Percentiles rank a stretch among this genome's conserved stretches.
Evolutionary conservation across 2,329 filamentous ascomycete genomes (phyloP).

Genomic region (Aspergillus floridensis): DNA sequence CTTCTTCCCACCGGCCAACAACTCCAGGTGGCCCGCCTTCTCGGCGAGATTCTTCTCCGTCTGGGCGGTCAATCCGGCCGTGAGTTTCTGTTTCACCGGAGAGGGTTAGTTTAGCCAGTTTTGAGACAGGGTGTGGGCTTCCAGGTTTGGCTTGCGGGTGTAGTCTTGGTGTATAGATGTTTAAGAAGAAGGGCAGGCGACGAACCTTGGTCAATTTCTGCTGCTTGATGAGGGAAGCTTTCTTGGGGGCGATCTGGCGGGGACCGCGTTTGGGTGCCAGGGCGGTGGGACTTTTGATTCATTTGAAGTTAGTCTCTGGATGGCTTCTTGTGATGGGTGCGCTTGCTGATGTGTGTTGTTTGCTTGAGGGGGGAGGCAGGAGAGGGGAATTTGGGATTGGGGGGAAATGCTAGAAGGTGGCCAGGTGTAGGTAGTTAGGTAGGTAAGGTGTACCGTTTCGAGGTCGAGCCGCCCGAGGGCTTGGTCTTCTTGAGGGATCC

Average conservation of each 20-base stretch:
- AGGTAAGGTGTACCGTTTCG: constrained; percentile 38
- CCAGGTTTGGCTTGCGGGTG: too few species aligned
- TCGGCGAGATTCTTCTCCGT: constrained; percentile 67
- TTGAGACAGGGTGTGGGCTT: not conserved
- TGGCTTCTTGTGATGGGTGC: too few species aligned
- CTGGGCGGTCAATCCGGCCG: constrained; percentile 59
- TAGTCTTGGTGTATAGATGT: too few species aligned
- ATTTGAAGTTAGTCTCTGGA: not conserved
- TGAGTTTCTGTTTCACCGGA: constrained; percentile 52
- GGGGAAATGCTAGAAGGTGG: too few species aligned
- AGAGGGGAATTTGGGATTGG: too few species aligned
- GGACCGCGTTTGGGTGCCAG: constrained; percentile 57
- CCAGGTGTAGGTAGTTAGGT: too few species aligned
- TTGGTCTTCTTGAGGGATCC: constrained; percentile 46
- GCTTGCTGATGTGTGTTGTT: not conserved
- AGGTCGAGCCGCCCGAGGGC: constrained; percentile 24
- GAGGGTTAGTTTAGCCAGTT: not conserved
- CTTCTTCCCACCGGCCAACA: constrained; percentile 66
- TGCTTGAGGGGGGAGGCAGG: not conserved
- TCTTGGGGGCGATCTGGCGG: constrained; percentile 66
- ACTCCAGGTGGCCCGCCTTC: constrained; percentile 67
- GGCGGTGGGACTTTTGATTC: constrained; percentile 21
- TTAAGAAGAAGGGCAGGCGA: not conserved
- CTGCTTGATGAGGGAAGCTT: constrained; percentile 57
- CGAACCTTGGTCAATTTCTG: constrained; percentile 61